Evolutionary conservation across 192 early-diverging fungal genomes (phyloP).

Genomic region (Coemansia sp.): DNA sequence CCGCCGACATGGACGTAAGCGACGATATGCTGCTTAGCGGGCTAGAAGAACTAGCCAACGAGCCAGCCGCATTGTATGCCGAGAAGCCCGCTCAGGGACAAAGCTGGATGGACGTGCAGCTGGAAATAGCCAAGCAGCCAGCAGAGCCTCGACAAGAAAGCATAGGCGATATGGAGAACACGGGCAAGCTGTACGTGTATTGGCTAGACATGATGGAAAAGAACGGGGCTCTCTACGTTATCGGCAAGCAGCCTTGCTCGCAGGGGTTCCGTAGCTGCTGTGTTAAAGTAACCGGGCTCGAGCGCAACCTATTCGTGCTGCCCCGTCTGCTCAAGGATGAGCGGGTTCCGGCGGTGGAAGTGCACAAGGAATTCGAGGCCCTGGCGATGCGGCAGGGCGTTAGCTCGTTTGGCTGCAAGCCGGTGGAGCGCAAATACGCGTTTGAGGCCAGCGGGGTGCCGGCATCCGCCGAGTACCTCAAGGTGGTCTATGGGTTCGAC

Average conservation of each 20-base stretch:
- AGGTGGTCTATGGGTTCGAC: constrained; percentile 77
- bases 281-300: constrained; percentile 70
- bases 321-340: constrained; percentile 64
- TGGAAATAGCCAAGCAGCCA: constrained; percentile 11
- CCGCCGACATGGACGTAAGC: constrained; percentile 5
- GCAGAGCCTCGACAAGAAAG: background rate
- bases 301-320: constrained; percentile 90
- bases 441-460: constrained; percentile 87
- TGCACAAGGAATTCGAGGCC: constrained; percentile 72
- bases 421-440: constrained; percentile 80
- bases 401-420: constrained; percentile 57
- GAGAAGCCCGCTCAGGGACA: constrained; percentile 23
- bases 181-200: constrained; percentile 60
- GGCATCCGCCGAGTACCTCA: constrained; percentile 75
- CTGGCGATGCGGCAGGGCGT: constrained; percentile 61
- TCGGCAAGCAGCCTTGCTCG: constrained; percentile 74
- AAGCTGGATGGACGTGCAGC: constrained; percentile 49
- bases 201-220: constrained; percentile 93
- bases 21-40: constrained; percentile 30
- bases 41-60: constrained; percentile 14
- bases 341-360: constrained; percentile 52
- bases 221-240: constrained; percentile 78
- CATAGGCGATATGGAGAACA: constrained; percentile 1
- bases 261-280: constrained; percentile 70
- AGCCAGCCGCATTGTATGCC: constrained; percentile 14